Evolutionary conservation across 1,139 yeast species (phyloP), one percentile per base, ranked within the genome.

Genomic region (Yarrowia galli): DNA sequence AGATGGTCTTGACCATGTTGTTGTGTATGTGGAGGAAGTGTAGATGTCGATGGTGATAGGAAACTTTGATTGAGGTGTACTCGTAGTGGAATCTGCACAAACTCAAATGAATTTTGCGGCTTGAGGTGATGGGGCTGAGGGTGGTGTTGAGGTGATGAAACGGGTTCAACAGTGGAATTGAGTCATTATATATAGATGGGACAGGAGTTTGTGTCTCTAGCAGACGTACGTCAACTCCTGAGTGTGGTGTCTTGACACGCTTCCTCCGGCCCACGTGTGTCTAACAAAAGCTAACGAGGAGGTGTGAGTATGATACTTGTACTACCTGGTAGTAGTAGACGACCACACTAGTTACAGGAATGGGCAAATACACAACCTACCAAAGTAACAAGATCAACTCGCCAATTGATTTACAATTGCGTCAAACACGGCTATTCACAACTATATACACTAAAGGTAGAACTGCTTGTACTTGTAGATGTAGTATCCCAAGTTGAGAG

Each of bases 391-490:
- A n/a, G n/a, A n/a, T n/a, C n/a, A n/a, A n/a, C n/a, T n/a, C n/a
- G n/a, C n/a, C n/a, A n/a, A n/a, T n/a, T n/a, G n/a, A n/a, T n/a
- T n/a, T 35, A 35, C 38, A 35, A 5, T 6, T 6, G 9, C 32
- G 6, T 35, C 12, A 40, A 40, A 40, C 43, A 40, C 43, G 43
- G n/a, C 8, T 40, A n/a, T 40, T 40, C 43, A 40, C 43, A 40
- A 42, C 64, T 65, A 54, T 67, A 49, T 60, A 49, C 51, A 46
- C 58, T 69, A 71, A 46, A 72, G 68, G 67, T 88, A 88, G 75
- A 89, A 90, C 75, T 89, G 90, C 72, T 84, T 83, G 79, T 89
- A 89, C 81, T 89, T 89, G 76, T 83, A 84, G 68, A 83, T 84
- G 77, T 91, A 92, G 80, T 89, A 92, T 28, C 81, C 82, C 53